These are phyloP conservation scores for Polyporus arcularius DNA, from an alignment of 768 basidiomycete genomes.

Conservation along the genomic window DNA sequence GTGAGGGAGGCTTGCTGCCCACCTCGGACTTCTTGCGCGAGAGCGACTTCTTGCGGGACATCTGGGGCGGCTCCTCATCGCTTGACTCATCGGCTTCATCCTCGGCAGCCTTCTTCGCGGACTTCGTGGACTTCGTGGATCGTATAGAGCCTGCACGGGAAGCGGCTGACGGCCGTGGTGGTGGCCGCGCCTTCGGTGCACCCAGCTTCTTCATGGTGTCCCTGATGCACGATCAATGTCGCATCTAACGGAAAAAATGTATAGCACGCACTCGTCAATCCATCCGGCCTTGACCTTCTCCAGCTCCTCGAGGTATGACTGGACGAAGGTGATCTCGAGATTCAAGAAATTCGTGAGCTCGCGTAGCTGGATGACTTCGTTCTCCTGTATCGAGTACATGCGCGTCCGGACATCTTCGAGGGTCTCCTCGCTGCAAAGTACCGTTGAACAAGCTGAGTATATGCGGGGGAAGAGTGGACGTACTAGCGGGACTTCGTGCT, in stretches of 20 bases:
- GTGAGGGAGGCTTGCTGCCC: constrained; percentile 48
- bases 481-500: constrained; percentile 71
- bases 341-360: constrained; percentile 75
- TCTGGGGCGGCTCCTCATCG: neutral
- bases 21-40: constrained; percentile 44
- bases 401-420: constrained; percentile 81
- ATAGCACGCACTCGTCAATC: constrained; percentile 56
- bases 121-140: constrained; percentile 37
- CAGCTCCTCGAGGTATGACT: constrained; percentile 72
- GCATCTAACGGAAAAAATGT: no score
- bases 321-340: constrained; percentile 70
- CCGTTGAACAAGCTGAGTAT: neutral
- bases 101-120: constrained; percentile 21
- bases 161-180: constrained; percentile 18
- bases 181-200: constrained; percentile 8
- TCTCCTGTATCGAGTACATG: constrained; percentile 79
- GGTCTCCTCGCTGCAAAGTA: constrained; percentile 70
- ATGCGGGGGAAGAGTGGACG: neutral
- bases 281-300: constrained; percentile 68
- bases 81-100: neutral
- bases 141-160: constrained; percentile 35
- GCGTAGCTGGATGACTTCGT: constrained; percentile 69
- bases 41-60: constrained; percentile 25
- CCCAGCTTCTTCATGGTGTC: constrained; percentile 15
- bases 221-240: neutral